These are phyloP conservation scores for Elsinoe arachidis DNA, from an alignment of 2,329 filamentous ascomycete species.

Conservation along the genomic window DNA sequence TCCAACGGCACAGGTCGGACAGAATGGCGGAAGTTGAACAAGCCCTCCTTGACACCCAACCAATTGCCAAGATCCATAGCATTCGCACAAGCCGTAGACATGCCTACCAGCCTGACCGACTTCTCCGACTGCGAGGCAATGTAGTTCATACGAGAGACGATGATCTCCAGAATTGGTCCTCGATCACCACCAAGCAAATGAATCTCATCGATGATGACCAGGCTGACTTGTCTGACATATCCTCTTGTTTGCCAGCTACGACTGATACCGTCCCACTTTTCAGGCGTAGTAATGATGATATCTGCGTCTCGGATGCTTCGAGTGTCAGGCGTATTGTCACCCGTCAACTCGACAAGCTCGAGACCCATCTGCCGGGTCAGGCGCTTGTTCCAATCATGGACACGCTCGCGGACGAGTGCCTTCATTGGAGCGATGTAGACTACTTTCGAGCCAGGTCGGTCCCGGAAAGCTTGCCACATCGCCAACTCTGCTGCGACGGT, in stretches of 20 bases:
- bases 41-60: conserved; percentile 86
- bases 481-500: conserved; percentile 92
- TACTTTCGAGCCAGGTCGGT: conserved; percentile 89
- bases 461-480: conserved; percentile 99
- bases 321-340: conserved; percentile 96
- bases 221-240: conserved; percentile 86
- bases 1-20: conserved; percentile 93
- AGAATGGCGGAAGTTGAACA: conserved; percentile 97
- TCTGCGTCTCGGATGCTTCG: conserved; percentile 91
- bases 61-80: conserved; percentile 90
- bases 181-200: conserved; percentile 93
- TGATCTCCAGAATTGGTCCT: conserved; percentile 96
- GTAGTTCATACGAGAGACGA: conserved; percentile 91
- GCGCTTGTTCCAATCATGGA: conserved; percentile 85
- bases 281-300: conserved; percentile 97
- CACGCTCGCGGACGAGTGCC: conserved; percentile 88
- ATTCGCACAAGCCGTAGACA: conserved; percentile 98
- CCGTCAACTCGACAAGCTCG: conserved; percentile 89
- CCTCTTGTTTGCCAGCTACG: conserved; percentile 97
- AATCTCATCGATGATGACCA: conserved; percentile 98
- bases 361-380: conserved; percentile 75
- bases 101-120: conserved; percentile 83
- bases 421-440: conserved; percentile 99
- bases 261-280: conserved; percentile 99
- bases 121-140: conserved; percentile 90